Evolutionary conservation across 345 rosid species (phyloP).

Genomic region (Citrus unshiu): DNA sequence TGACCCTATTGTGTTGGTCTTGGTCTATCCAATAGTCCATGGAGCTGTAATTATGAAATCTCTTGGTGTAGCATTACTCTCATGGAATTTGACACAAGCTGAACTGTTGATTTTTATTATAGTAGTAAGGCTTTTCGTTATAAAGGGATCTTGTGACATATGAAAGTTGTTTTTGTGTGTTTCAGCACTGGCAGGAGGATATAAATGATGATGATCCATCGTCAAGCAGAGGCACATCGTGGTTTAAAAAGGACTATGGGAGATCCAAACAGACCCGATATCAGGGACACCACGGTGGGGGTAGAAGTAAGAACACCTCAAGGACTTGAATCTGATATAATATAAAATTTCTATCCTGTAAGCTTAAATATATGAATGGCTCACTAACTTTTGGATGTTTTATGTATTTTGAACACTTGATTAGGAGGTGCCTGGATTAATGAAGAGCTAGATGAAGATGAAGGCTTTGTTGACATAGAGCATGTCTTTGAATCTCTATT

Average conservation of each 20-base stretch:
- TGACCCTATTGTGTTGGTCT: background rate
- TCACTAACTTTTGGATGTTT: background rate
- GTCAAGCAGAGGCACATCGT: slow-evolving; percentile 45
- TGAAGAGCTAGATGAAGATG: slow-evolving; percentile 54
- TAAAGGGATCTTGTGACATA: background rate
- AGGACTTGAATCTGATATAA: background rate
- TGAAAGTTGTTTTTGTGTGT: slow-evolving; percentile 8
- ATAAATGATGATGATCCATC: slow-evolving; percentile 44
- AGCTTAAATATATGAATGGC: background rate
- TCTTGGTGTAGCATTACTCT: background rate
- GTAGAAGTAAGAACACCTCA: slow-evolving; percentile 51
- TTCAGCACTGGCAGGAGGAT: slow-evolving; percentile 53
- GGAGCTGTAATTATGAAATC: background rate
- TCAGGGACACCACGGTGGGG: slow-evolving; percentile 28
- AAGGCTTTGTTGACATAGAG: slow-evolving; percentile 43
- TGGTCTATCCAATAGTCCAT: background rate
- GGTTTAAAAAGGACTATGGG: slow-evolving; percentile 57
- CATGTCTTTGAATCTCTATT: slow-evolving; percentile 57
- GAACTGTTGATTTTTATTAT: background rate
- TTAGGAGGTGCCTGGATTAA: slow-evolving; percentile 62
- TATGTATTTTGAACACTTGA: slow-evolving; percentile 17
- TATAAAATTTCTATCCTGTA: background rate
- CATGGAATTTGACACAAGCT: background rate
- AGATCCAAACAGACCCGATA: slow-evolving; percentile 43
- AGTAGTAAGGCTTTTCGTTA: background rate